phyloP scores from a whole-genome alignment of 1,284 basidiomycete species.

The Ganoderma lingzhi region DNA sequence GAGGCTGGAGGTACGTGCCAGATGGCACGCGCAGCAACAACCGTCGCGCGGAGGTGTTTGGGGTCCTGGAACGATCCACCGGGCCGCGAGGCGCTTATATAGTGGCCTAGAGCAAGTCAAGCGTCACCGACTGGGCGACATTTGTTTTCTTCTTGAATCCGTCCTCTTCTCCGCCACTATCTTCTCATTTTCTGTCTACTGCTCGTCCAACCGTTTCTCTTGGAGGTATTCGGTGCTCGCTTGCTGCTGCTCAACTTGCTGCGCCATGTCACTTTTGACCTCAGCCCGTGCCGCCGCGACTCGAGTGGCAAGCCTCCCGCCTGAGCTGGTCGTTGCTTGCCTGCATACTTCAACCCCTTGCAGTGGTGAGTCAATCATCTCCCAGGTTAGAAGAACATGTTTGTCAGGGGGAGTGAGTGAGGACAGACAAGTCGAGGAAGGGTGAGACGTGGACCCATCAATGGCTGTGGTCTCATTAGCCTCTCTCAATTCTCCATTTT shows the following conservation, averaged over 20 bases:
- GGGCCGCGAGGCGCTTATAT: background rate
- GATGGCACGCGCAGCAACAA: background rate
- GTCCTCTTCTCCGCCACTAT: background rate
- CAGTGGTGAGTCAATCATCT: background rate
- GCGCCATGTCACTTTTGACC: slow-evolving; percentile 23
- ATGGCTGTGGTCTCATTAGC: too few relatives aligned
- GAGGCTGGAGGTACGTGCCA: background rate
- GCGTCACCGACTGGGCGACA: background rate
- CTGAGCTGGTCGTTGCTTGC: slow-evolving; percentile 32
- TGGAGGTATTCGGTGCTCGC: background rate
- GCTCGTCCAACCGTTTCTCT: background rate
- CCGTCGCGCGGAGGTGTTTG: background rate
- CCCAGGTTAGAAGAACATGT: background rate
- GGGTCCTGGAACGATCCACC: background rate
- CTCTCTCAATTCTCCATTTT: too few relatives aligned
- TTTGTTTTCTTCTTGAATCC: background rate
- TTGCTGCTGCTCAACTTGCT: background rate
- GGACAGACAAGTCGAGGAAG: background rate
- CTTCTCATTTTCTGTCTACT: background rate
- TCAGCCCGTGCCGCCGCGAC: slow-evolving; percentile 22
- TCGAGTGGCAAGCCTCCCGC: slow-evolving; percentile 21
- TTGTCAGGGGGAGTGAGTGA: background rate
- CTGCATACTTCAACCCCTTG: slow-evolving; percentile 32
- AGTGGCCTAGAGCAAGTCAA: too few relatives aligned
- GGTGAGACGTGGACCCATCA: too few relatives aligned